A percentile compares a stretch with the other conserved stretches of the same genome.
phyloP scores from a whole-genome alignment of 192 early-diverging fungal species.

The Ramicandelaber brevisporus region DNA sequence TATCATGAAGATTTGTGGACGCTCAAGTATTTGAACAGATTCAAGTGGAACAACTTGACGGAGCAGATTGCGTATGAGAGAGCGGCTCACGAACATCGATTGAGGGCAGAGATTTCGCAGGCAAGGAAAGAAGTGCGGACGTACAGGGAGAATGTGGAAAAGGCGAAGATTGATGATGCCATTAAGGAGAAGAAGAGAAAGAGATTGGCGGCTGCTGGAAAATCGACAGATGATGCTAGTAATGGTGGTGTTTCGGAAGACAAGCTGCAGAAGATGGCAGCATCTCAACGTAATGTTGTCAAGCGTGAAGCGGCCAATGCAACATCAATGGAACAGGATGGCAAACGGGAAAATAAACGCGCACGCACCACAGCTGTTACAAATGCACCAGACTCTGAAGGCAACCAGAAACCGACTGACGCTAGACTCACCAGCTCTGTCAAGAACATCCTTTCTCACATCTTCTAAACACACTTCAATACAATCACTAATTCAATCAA shows the following conservation, averaged over 20 bases:
- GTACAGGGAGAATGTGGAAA: slow-evolving; percentile 68
- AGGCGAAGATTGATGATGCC: slow-evolving; percentile 59
- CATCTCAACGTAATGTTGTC: no score
- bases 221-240: not conserved
- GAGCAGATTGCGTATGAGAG: slow-evolving; percentile 69
- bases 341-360: no score
- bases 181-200: slow-evolving; percentile 45
- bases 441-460: no score
- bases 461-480: no score
- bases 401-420: no score
- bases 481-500: no score
- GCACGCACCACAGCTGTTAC: no score
- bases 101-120: slow-evolving; percentile 61
- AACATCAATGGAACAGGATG: no score
- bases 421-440: no score
- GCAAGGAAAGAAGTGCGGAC: slow-evolving; percentile 66
- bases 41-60: slow-evolving; percentile 90
- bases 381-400: no score
- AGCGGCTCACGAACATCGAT: slow-evolving; percentile 47
- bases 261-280: no score
- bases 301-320: no score
- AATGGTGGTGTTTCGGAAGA: not conserved
- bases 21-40: slow-evolving; percentile 81
- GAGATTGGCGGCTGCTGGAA: slow-evolving; percentile 15
- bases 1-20: slow-evolving; percentile 96